Evolutionary conservation across 352 stramenopile genomes (phyloP).

Genomic region (Globisporangium mamillatum): DNA sequence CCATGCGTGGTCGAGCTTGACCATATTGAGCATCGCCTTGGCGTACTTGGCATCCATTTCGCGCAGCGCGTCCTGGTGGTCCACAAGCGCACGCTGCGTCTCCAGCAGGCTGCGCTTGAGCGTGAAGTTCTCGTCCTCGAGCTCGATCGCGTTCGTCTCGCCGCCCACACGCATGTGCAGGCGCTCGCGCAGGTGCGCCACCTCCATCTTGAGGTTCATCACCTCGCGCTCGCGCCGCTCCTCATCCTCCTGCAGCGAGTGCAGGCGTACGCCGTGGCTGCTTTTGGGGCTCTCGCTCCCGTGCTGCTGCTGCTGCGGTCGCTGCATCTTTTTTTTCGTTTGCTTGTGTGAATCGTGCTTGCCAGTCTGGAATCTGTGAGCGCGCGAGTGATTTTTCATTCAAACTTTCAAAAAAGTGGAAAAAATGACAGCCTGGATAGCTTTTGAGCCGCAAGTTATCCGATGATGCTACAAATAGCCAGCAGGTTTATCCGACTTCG

Average conservation of each 20-base stretch:
- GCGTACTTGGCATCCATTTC: conserved; percentile 55
- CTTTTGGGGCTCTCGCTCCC: not conserved
- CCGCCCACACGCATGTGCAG: conserved; percentile 70
- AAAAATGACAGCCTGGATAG: too few species aligned
- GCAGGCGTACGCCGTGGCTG: conserved; percentile 29
- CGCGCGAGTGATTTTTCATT: too few species aligned
- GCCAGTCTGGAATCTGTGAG: too few species aligned
- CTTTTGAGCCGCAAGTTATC: too few species aligned
- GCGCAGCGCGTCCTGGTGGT: conserved; percentile 39
- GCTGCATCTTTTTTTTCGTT: conserved; percentile 6
- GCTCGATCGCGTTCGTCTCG: conserved; percentile 65
- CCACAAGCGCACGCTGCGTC: conserved; percentile 43
- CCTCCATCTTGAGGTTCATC: conserved; percentile 87
- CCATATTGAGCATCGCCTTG: conserved; percentile 64
- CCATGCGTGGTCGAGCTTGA: conserved; percentile 75
- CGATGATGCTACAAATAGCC: too few species aligned
- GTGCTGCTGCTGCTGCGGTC: conserved; percentile 4
- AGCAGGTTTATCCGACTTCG: too few species aligned
- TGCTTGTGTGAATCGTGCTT: too few species aligned
- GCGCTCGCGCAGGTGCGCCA: conserved; percentile 64
- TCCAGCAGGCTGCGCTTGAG: conserved; percentile 56
- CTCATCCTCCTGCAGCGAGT: conserved; percentile 45
- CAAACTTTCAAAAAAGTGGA: too few species aligned
- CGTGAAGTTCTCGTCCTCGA: conserved; percentile 76
- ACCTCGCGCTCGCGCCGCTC: conserved; percentile 60